A percentile compares a stretch with the other conserved stretches of the same genome.
phyloP scores from a whole-genome alignment of 305 asterid genomes.

The Fraxinus nigra region DNA sequence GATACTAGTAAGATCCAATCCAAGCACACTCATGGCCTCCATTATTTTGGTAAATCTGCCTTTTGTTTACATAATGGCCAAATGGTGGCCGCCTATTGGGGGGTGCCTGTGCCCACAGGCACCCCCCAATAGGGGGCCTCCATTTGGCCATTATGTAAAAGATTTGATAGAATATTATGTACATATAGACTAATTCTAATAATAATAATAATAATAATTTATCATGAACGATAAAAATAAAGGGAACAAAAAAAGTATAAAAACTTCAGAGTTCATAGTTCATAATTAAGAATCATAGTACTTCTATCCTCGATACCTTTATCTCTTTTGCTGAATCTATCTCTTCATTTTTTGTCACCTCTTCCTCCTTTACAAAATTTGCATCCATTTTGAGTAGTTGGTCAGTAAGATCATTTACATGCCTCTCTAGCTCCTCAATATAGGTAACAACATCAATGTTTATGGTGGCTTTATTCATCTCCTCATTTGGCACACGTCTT shows the following conservation, averaged over 20 bases:
- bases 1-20: conserved; percentile 55
- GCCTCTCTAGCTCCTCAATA: conserved; percentile 48
- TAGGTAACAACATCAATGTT: conserved; percentile 67
- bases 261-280: background rate
- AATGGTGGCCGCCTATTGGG: no score
- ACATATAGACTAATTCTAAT: no score
- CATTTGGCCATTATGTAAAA: no score
- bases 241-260: background rate
- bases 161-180: no score
- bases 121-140: no score
- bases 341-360: conserved; percentile 26
- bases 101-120: no score
- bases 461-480: conserved; percentile 58
- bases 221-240: no score
- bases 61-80: conserved; percentile 27
- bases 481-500: no score
- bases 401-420: conserved; percentile 48
- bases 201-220: no score
- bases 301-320: conserved; percentile 40
- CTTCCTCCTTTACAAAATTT: conserved; percentile 24
- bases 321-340: conserved; percentile 37
- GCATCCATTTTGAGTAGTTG: conserved; percentile 56
- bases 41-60: conserved; percentile 57
- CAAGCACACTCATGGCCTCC: conserved; percentile 62
- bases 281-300: conserved; percentile 8